A percentile compares a stretch with the other conserved stretches of the same genome.
phyloP scores from a whole-genome alignment of 1,284 basidiomycete genomes.

The Puccinia polysora region DNA sequence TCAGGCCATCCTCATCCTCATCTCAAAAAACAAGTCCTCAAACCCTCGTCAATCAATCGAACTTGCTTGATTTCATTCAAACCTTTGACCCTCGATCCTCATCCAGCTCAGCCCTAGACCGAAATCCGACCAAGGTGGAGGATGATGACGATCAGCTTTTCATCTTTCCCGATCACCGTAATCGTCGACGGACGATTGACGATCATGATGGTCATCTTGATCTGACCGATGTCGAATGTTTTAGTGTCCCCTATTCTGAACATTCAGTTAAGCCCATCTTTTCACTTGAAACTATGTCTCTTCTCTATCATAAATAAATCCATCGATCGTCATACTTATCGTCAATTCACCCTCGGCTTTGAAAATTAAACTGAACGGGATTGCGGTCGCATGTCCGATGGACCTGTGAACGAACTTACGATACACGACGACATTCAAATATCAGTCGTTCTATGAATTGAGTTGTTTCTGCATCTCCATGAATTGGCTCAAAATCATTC shows the following conservation, averaged over 20 bases:
- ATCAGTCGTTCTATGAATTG: conserved; percentile 40
- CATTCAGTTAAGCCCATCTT: conserved; percentile 20
- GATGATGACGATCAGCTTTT: too few relatives aligned
- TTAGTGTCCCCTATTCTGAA: conserved; percentile 41
- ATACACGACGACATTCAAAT: not conserved
- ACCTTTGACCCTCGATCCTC: not conserved
- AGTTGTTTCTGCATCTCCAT: conserved; percentile 39
- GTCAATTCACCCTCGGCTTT: not conserved
- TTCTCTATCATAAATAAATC: not conserved
- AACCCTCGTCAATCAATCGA: not conserved
- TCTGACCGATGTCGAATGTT: not conserved
- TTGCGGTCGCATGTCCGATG: too few relatives aligned
- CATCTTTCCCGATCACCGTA: not conserved
- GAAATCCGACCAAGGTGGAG: too few relatives aligned
- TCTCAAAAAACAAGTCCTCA: too few relatives aligned
- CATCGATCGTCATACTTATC: not conserved
- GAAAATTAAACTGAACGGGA: too few relatives aligned
- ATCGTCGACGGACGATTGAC: not conserved
- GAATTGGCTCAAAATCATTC: conserved; percentile 38
- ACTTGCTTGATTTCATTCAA: not conserved
- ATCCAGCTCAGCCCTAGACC: too few relatives aligned
- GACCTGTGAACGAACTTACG: too few relatives aligned
- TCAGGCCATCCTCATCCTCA: conserved; percentile 12
- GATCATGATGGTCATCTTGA: not conserved
- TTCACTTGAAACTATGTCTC: not conserved